phyloP scores from a whole-genome alignment of 192 early-diverging fungal genomes.

The Coemansia sp. region DNA sequence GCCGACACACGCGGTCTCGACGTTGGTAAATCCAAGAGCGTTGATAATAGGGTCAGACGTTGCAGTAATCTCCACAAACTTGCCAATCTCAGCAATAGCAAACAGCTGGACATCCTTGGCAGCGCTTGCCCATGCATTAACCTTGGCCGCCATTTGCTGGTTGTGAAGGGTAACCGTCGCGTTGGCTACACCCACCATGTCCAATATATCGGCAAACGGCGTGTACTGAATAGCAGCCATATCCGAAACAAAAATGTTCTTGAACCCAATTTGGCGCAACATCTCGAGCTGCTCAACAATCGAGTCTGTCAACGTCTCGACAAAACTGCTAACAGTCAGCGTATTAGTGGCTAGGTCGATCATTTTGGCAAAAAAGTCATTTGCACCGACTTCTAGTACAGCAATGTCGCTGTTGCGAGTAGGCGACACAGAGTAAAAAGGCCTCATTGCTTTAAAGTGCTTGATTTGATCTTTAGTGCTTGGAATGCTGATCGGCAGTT shows the following conservation, averaged over 20 bases:
- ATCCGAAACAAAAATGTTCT: conserved; percentile 38
- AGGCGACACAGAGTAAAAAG: conserved; percentile 7
- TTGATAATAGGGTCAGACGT: conserved; percentile 11
- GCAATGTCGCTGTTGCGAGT: conserved; percentile 31
- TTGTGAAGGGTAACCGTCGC: conserved; percentile 31
- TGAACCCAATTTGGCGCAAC: conserved; percentile 36
- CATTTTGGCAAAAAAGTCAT: conserved; percentile 36
- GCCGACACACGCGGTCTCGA: conserved; percentile 35
- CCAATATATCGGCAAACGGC: conserved; percentile 21
- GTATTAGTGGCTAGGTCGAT: conserved; percentile 16
- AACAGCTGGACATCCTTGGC: conserved; percentile 16
- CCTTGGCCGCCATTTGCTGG: conserved; percentile 23
- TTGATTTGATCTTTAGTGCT: conserved; percentile 38
- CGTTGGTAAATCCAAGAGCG: conserved; percentile 37
- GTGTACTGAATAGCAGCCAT: conserved; percentile 40
- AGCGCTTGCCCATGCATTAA: conserved; percentile 23
- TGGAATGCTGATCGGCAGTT: conserved; percentile 23
- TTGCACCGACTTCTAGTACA: conserved; percentile 30
- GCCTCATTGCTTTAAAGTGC: conserved; percentile 23
- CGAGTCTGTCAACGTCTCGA: conserved; percentile 20
- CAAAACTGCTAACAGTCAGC: conserved; percentile 20
- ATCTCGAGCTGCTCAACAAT: conserved; percentile 31
- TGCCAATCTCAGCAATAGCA: conserved; percentile 30
- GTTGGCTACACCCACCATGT: conserved; percentile 17
- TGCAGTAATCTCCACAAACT: conserved; percentile 38